Evolutionary conservation across 768 basidiomycete genomes (phyloP), one percentile per base, ranked within the genome.

Genomic region (Mycena crocata): DNA sequence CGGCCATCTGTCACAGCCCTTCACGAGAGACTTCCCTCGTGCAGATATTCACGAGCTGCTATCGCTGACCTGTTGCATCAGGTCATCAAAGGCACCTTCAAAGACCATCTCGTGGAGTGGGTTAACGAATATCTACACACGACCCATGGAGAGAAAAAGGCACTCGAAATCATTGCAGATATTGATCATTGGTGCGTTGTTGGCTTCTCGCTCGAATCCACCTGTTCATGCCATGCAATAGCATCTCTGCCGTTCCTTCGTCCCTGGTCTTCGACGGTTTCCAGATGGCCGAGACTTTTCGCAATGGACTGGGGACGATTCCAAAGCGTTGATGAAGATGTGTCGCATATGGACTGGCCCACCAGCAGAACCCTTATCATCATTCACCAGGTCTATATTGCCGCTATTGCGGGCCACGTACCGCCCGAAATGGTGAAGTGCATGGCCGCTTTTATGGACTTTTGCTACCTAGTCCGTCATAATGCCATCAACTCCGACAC

Each of bases 11-110:
- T 13, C 17, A 5, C 19, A 54, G 52, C 52, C 52, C 17, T 54
- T 39, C 52, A 54, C 52, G 3, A 56, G 19, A 57, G 45, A 34
- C 31, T 50, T 37, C 42, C 32, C 26, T 55, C 48, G 50, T 21
- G 49, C 49, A n/a, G 49, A 51, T 34, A 51, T 83, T 83, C 70
- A 83, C 37, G 82, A 57, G 81, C 37, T 37, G n/a, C n/a, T n/a
- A n/a, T n/a, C n/a, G n/a, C n/a, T n/a, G n/a, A n/a, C n/a, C n/a
- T n/a, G n/a, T n/a, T n/a, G n/a, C n/a, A n/a, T n/a, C n/a, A n/a
- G n/a, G n/a, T n/a, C n/a, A n/a, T n/a, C n/a, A 51, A n/a, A n/a
- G n/a, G n/a, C n/a, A n/a, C n/a, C n/a, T n/a, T n/a, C n/a, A n/a
- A n/a, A n/a, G n/a, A n/a, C 13, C 49, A 51, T 32, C 49, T 51